Evolutionary conservation across 306 rosid genomes (phyloP), one percentile per base, ranked within the genome.

Genomic region (Abrus precatorius): DNA sequence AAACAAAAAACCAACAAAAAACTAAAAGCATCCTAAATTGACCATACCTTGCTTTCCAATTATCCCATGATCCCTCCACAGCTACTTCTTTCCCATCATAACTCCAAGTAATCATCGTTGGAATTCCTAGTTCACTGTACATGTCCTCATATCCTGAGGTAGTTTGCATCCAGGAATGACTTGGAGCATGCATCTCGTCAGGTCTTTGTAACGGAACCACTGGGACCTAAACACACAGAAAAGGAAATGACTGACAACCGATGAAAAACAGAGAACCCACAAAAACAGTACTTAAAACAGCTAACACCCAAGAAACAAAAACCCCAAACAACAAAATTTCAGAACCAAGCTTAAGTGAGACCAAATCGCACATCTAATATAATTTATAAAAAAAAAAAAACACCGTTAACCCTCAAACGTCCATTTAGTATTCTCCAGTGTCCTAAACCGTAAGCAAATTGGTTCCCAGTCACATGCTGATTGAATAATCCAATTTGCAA

Each of bases 11-110:
- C 50, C 32, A 7, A 77, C 44, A 9, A 0, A 9, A 33, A 33
- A 79, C 20, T 30, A 34, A 48, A 70, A 4, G 4, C 7, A 48
- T 32, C 48, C 52, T 9, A 68, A 50, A 29, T 29, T 63, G 61
- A 70, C 71, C 76, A 54, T 83, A 95, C 99, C 97, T 93, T 68
- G 89, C 80, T 84, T 88, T 93, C 99, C 99, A 95, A 84, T 86
- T 83, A 86, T 95, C 99, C 99, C 99, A 95, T 13, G 99, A 93
- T 68, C 99, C 99, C 89, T 95, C 94, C 72, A 92, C 97, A 68
- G 88, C 91, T 5, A 95, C 99, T 27, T 93, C 94, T 77, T 90
- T 93, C 52, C 97, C 99, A 72, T 86, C 97, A 83, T 93, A 84
- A 78, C 88, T 82, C 99, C 99, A 95, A 2, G 98, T 93, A 79